These are phyloP conservation scores for Calonectria ilicicola DNA, from an alignment of 2,329 filamentous ascomycete genomes.

Conservation along the genomic window DNA sequence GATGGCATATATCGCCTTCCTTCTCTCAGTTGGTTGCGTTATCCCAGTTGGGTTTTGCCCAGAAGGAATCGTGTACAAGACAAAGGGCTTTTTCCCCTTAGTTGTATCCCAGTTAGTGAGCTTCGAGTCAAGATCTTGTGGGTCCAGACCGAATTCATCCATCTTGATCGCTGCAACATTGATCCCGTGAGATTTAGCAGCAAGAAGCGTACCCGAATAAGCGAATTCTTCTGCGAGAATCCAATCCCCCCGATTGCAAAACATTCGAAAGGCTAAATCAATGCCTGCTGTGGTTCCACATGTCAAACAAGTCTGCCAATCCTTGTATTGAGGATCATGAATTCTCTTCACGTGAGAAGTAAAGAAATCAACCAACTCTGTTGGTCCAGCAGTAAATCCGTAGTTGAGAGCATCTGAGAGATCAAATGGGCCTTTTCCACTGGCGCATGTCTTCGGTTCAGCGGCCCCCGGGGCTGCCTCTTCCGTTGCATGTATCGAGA, in stretches of 20 bases:
- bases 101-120: neutral
- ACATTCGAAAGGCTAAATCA: neutral
- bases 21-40: neutral
- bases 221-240: neutral
- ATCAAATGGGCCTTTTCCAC: neutral
- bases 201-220: neutral
- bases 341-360: neutral
- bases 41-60: neutral
- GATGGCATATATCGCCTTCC: neutral
- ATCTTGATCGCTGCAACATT: neutral
- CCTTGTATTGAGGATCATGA: neutral
- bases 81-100: neutral
- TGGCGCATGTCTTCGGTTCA: neutral
- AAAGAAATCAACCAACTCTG: neutral
- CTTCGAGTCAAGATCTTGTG: neutral
- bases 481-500: neutral
- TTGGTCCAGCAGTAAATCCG: neutral
- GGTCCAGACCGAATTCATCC: neutral
- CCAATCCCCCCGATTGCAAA: neutral
- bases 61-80: neutral
- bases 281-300: neutral
- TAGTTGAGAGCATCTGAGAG: neutral
- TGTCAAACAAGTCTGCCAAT: neutral
- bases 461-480: neutral
- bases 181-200: neutral